These are phyloP conservation scores for Aspergillus sp. DNA, from an alignment of 2,329 filamentous ascomycete genomes.

Conservation along the genomic window DNA sequence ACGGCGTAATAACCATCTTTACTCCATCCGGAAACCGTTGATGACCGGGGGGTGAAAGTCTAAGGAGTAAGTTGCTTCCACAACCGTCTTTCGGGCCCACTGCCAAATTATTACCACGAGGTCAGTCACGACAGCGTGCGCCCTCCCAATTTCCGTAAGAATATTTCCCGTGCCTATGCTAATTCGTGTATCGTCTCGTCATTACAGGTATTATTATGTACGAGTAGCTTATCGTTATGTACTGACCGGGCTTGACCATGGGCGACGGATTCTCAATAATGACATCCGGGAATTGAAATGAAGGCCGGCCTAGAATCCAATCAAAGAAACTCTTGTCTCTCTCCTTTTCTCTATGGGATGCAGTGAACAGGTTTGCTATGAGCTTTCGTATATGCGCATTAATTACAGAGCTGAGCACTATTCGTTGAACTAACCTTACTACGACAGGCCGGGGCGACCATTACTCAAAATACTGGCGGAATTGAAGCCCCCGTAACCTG, in stretches of 20 bases:
- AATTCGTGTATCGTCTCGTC: neutral
- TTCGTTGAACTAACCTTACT: neutral
- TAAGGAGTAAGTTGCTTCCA: neutral
- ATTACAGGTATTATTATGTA: neutral
- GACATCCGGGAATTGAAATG: neutral
- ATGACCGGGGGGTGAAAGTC: neutral
- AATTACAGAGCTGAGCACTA: neutral
- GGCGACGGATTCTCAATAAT: neutral
- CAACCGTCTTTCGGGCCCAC: neutral
- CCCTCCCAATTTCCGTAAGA: too few species aligned
- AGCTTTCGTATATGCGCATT: neutral
- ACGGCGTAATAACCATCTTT: neutral
- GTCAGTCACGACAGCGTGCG: neutral
- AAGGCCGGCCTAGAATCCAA: neutral
- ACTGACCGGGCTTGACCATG: neutral
- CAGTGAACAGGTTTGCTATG: neutral
- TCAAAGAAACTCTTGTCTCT: too few species aligned
- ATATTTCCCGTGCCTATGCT: neutral
- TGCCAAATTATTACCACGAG: neutral
- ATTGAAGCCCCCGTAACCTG: constrained; percentile 11
- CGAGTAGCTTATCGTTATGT: neutral
- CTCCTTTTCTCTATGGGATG: too few species aligned
- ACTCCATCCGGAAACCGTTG: neutral
- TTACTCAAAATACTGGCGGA: neutral
- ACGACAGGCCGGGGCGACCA: neutral